These are phyloP conservation scores for Pyronema omphalodes DNA, from an alignment of 495 filamentous ascomycete genomes.

Conservation along the genomic window DNA sequence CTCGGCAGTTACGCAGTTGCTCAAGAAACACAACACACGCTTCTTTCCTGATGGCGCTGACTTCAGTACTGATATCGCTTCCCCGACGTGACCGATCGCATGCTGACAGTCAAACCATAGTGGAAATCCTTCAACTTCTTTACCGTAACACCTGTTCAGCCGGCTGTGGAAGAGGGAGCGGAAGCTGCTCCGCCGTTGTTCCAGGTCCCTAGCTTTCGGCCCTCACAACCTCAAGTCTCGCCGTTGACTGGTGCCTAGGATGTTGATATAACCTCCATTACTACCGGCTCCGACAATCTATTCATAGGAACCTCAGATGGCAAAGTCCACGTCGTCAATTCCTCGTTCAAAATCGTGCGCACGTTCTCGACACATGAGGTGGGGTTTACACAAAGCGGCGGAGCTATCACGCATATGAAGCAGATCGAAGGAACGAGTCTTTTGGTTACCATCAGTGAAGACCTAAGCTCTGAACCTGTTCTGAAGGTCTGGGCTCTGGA, in stretches of 20 bases:
- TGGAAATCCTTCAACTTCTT: constrained; percentile 99
- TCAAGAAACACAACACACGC: not conserved
- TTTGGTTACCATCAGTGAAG: constrained; percentile 75
- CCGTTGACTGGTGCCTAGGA: constrained; percentile 28
- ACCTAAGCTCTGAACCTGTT: constrained; percentile 66
- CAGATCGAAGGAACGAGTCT: constrained; percentile 77
- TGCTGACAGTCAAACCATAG: constrained; percentile 28
- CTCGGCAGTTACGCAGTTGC: not conserved
- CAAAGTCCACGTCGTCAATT: constrained; percentile 65
- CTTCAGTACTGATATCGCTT: not conserved
- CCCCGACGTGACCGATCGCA: not conserved
- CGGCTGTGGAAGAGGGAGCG: constrained; percentile 41
- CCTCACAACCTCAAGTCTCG: constrained; percentile 33
- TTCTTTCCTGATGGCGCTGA: constrained; percentile 3
- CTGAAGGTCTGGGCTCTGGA: constrained; percentile 94
- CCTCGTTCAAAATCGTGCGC: constrained; percentile 67
- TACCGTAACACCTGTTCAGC: constrained; percentile 70
- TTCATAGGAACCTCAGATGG: constrained; percentile 78
- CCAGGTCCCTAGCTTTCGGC: constrained; percentile 37
- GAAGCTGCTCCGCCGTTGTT: constrained; percentile 38
- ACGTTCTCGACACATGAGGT: constrained; percentile 71
- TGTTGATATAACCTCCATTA: constrained; percentile 46
- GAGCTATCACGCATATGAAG: constrained; percentile 81
- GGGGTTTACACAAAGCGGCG: constrained; percentile 25
- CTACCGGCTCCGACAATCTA: constrained; percentile 74